phyloP scores from a whole-genome alignment of 2,329 filamentous ascomycete genomes.

The Fusarium guadeloupense region DNA sequence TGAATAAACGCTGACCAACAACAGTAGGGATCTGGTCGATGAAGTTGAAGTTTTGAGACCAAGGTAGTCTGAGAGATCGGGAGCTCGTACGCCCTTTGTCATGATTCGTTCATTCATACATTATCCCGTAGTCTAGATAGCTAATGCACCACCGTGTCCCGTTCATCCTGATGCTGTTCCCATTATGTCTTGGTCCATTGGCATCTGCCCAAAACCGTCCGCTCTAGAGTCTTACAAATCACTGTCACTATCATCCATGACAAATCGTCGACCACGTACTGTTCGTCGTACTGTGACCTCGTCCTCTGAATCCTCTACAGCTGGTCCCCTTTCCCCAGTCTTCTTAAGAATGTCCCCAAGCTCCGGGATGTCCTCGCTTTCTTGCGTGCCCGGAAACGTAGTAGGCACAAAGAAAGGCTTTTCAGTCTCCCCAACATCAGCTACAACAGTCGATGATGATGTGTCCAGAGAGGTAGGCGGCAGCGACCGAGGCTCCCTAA shows the following conservation, averaged over 20 bases:
- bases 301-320: conserved; percentile 28
- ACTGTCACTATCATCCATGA: conserved; percentile 48
- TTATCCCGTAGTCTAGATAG: conserved; percentile 31
- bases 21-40: conserved; percentile 20
- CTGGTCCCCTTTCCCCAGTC: background rate
- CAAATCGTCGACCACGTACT: conserved; percentile 41
- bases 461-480: conserved; percentile 36
- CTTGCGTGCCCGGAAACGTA: conserved; percentile 52
- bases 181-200: background rate
- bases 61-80: background rate
- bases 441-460: conserved; percentile 32
- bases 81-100: background rate
- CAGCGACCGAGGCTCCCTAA: conserved; percentile 45
- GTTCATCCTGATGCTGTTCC: conserved; percentile 12
- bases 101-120: conserved; percentile 27
- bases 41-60: background rate
- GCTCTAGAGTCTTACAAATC: conserved; percentile 31
- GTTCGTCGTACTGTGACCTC: conserved; percentile 28
- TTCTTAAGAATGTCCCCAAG: conserved; percentile 44
- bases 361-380: conserved; percentile 53
- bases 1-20: conserved; percentile 25
- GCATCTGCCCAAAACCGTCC: conserved; percentile 1
- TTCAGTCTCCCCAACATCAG: conserved; percentile 3
- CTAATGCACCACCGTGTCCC: conserved; percentile 22
- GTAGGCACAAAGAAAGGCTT: conserved; percentile 53